Evolutionary conservation across 352 stramenopile genomes (phyloP).

Genomic region (Globisporangium emineosum): DNA sequence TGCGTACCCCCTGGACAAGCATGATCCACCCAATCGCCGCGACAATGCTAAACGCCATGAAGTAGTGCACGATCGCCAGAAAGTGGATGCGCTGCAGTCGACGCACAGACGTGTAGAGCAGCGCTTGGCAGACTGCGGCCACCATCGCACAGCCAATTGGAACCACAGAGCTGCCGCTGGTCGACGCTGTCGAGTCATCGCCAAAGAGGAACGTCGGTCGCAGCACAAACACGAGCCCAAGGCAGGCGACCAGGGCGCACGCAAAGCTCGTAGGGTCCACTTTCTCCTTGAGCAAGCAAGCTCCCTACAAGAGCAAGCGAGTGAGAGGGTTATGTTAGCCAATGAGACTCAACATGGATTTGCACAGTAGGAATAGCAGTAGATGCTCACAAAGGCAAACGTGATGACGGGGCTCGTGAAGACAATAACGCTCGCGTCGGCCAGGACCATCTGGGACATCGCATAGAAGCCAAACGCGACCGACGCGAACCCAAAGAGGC

Average conservation of each 20-base stretch:
- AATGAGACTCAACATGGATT: neutral
- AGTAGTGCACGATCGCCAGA: conserved; percentile 62
- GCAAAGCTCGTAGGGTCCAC: conserved; percentile 33
- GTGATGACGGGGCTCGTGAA: conserved; percentile 75
- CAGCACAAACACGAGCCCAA: conserved; percentile 40
- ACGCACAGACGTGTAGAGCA: conserved; percentile 51
- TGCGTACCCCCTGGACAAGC: conserved; percentile 40
- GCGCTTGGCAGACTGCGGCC: conserved; percentile 38
- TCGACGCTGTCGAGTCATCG: conserved; percentile 15
- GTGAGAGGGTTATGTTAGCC: neutral
- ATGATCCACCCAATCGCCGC: conserved; percentile 34
- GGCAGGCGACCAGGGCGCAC: conserved; percentile 29
- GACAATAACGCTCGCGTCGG: conserved; percentile 67
- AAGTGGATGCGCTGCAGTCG: conserved; percentile 39
- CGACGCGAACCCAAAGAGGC: conserved; percentile 60
- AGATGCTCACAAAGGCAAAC: conserved; percentile 51
- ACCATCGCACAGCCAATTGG: conserved; percentile 35
- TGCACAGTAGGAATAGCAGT: neutral
- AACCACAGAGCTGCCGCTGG: conserved; percentile 21
- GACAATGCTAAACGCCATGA: conserved; percentile 42
- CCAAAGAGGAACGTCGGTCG: conserved; percentile 41
- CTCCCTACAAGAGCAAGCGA: neutral
- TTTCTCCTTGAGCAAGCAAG: conserved; percentile 20
- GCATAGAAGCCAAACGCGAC: conserved; percentile 79
- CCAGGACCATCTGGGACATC: conserved; percentile 75